A percentile compares a stretch with the other conserved stretches of the same genome.
phyloP scores from a whole-genome alignment of 305 asterid species.

The Fraxinus albicans region DNA sequence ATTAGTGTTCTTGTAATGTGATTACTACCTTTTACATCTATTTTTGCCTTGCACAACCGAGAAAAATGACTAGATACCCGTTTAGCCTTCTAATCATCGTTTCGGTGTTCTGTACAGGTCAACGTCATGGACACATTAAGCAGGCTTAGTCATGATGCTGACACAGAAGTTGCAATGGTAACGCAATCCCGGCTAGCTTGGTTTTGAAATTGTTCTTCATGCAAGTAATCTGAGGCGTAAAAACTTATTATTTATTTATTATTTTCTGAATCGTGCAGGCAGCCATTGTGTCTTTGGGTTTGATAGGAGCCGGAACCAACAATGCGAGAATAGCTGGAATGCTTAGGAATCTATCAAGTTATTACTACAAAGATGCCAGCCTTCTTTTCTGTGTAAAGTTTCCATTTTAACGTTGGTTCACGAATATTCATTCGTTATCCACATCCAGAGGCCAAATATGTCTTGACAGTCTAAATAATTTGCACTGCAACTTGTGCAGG shows the following conservation, averaged over 20 bases:
- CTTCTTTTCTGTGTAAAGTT: constrained; percentile 85
- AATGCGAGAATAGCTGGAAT: constrained; percentile 98
- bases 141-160: constrained; percentile 98
- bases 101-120: constrained; percentile 55
- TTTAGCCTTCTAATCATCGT: not conserved
- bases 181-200: constrained; percentile 10
- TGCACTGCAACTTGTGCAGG: constrained; percentile 47
- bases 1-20: not conserved
- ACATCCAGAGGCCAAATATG: constrained; percentile 22
- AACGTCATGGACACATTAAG: constrained; percentile 98
- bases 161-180: constrained; percentile 97
- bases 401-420: constrained; percentile 16
- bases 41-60: not conserved
- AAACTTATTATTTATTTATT: not conserved
- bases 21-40: not conserved
- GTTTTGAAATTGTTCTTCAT: not conserved
- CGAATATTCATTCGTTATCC: not conserved
- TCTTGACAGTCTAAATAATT: constrained; percentile 22
- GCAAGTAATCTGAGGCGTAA: not conserved
- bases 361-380: constrained; percentile 93
- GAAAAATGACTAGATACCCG: not conserved
- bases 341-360: constrained; percentile 94
- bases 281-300: constrained; percentile 83
- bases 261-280: constrained; percentile 47
- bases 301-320: constrained; percentile 98